phyloP scores from a whole-genome alignment of 495 filamentous ascomycete species.

The Talaromyces borbonicus region DNA sequence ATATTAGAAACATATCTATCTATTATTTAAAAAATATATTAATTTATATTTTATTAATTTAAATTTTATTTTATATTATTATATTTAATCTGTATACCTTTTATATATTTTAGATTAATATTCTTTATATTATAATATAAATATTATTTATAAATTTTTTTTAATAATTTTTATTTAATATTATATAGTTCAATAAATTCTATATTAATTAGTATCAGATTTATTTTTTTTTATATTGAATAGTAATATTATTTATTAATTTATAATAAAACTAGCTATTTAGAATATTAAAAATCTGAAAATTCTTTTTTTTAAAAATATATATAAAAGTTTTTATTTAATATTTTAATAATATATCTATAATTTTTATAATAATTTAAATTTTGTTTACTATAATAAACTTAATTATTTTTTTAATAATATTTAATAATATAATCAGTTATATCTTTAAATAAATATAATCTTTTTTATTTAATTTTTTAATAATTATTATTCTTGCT shows the following conservation, averaged over 20 bases:
- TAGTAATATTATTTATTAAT: too few relatives aligned
- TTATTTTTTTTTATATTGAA: not conserved
- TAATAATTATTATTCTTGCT: not conserved
- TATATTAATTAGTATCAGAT: not conserved
- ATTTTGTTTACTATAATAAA: not conserved
- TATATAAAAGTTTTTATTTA: not conserved
- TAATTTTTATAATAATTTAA: not conserved
- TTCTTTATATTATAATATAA: not conserved
- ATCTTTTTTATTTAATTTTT: not conserved
- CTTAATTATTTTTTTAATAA: not conserved
- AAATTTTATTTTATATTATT: too few relatives aligned
- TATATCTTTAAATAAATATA: not conserved
- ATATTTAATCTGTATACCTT: too few relatives aligned
- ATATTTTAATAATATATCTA: not conserved
- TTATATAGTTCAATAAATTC: not conserved
- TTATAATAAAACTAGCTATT: too few relatives aligned
- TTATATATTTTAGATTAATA: not conserved
- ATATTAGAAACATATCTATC: not conserved
- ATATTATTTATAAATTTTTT: not conserved
- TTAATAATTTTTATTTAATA: not conserved
- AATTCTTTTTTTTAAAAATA: not conserved
- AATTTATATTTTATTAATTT: not conserved
- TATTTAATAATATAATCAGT: not conserved
- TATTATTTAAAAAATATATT: not conserved
- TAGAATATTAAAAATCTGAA: too few relatives aligned